Base-by-base conservation (phyloP, 768 basidiomycete species). In the Mycena sanguinolenta region DNA sequence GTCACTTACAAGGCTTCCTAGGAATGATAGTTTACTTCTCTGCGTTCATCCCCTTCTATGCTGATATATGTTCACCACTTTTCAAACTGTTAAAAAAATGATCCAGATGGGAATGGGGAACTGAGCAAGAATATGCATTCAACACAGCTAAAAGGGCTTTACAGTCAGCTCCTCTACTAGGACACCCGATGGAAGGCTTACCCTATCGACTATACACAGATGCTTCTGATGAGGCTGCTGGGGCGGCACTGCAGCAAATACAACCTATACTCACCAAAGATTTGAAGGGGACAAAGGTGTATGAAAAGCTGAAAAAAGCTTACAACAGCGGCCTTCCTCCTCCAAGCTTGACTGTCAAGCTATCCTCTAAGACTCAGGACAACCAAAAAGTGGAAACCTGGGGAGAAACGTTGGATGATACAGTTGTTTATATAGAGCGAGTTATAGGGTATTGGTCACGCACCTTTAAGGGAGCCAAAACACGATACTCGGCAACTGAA, bases 201-300 rank as follows among this genome's bases (percentile, higher is more conserved):
- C 76, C 74, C 0, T 80, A 81, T 54, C 46, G 75, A 21, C 57
- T 81, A 0, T 80, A 80, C 49, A 77, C 75, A 5, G 79, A 80
- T 55, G 70, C 71, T 1, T 73, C 69, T 1, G 71, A 70, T 30
- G 19, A 53, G 12, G 71, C 69, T 1, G 28, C 64, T 3, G 71
- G 69, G 3, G 39, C 27, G 5, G 67, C 66, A 0, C 44, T 74
- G n/a, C 73, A 74, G 38, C 73, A 74, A 44, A 58, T 73, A 0
- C 73, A 74, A 46, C 21, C 34, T 3, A 70, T 74, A 0, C 0
- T 12, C 10, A 32, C 67, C 0, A 25, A 8, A 10, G 69, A 73
- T 34, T 25, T 74, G 32, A 60, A 55, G 27, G 73, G 73, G 0
- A 74, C 73, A 0, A 30, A 52, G 17, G 44, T 42, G 5, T 73